Base-by-base conservation (phyloP, 306 rosid species). In the Glycine soja region DNA sequence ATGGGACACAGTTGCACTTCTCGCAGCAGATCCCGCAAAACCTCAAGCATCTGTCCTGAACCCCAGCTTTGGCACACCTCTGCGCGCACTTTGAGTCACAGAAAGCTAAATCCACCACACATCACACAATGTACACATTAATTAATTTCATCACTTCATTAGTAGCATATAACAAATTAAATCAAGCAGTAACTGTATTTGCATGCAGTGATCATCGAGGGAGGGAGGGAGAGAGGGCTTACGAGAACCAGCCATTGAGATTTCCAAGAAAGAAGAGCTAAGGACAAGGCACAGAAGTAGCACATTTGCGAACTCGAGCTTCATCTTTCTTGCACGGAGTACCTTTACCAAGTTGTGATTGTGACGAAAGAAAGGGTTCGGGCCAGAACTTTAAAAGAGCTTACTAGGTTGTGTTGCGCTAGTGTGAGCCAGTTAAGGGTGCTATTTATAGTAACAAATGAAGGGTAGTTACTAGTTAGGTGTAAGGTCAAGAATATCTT, bases 11-110 rank as follows among this genome's bases (percentile, higher is more conserved):
- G 0, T 88, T 43, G 75, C 99, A 95, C 78, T 85, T 90, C 13
- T 80, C 86, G 15, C 99, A 95, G 83, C 99, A 95, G 10, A 95
- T 90, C 24, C 97, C 93, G 2, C 99, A 95, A 81, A 76, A 93
- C 83, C 67, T 91, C 82, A 93, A 53, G 81, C 99, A 95, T 69
- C 97, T 52, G n/a, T 90, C 88, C 78, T 84, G 42, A 32, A 77
- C 7, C 67, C 92, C 94, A 0, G 99, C 97, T 40, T 85, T 86
- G 0, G 93, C 61, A 57, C 99, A 95, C 81, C 99, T 89, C 38
- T 8, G 19, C 13, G 1, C 46, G 43, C 98, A 95, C 82, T 84
- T 90, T 3, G 86, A 78, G 70, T 83, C 84, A 74, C 98, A 95
- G 36, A 85, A 89, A 3, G 0, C 97, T 93, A 81, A 16, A 15